Conservation (phyloP, 2,329 filamentous ascomycete genomes). For the Ophiostoma fasciatum region DNA sequence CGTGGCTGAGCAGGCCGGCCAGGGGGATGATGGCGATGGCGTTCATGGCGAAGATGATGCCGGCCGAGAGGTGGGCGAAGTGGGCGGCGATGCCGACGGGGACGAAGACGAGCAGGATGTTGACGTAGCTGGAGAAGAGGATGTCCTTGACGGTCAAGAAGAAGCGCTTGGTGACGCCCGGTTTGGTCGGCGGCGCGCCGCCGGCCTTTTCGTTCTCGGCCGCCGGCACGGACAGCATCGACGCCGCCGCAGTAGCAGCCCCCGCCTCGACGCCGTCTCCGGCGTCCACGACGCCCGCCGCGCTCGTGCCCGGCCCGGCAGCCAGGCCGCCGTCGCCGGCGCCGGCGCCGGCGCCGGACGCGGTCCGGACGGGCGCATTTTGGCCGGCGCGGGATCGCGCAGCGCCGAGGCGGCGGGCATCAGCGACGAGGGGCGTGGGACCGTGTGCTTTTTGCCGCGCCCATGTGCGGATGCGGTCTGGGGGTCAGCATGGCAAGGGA, state of each 20-base stretch:
- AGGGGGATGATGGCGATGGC: conserved; percentile 68
- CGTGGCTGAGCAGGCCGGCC: conserved; percentile 67
- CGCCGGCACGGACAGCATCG: background rate
- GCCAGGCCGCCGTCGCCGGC: too few species aligned
- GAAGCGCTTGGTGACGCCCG: conserved; percentile 19
- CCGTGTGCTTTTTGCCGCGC: conserved; percentile 17
- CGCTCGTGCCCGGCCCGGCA: too few species aligned
- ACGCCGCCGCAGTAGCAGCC: background rate
- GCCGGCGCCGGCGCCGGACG: too few species aligned
- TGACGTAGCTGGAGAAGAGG: conserved; percentile 47
- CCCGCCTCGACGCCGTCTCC: background rate
- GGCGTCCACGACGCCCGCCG: background rate
- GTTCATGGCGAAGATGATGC: conserved; percentile 44
- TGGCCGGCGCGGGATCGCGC: too few species aligned
- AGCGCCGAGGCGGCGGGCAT: background rate
- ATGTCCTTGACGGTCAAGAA: conserved; percentile 34
- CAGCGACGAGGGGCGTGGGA: conserved; percentile 10
- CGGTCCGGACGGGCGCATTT: too few species aligned
- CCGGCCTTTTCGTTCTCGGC: conserved; percentile 7
- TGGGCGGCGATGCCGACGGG: conserved; percentile 49
- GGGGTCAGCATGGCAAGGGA: background rate
- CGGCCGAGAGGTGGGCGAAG: conserved; percentile 19
- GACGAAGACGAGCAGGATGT: conserved; percentile 54
- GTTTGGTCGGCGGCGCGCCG: conserved; percentile 3
- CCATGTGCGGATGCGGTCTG: conserved; percentile 18